Evolutionary conservation across 192 early-diverging fungal genomes (phyloP).

Genomic region (Coemansia sp.): DNA sequence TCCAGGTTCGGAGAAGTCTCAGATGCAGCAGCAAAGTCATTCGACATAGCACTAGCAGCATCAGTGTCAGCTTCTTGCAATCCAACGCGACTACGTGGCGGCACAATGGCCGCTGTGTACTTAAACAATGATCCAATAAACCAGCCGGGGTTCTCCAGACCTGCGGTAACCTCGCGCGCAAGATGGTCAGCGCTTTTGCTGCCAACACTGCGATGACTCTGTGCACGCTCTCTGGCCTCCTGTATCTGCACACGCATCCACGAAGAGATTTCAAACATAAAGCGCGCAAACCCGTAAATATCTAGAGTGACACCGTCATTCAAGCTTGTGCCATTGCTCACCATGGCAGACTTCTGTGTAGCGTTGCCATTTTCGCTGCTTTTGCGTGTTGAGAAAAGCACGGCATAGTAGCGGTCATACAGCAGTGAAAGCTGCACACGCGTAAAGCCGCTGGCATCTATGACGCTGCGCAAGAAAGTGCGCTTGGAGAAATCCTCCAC

Average conservation of each 20-base stretch:
- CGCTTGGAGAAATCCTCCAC: constrained; percentile 92
- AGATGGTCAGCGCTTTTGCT: constrained; percentile 32
- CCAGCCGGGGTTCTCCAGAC: constrained; percentile 52
- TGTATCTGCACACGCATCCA: constrained; percentile 61
- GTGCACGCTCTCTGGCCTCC: constrained; percentile 42
- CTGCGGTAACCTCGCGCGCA: constrained; percentile 25
- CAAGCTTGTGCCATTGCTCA: constrained; percentile 13
- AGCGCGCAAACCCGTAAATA: constrained; percentile 71
- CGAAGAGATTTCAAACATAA: constrained; percentile 66
- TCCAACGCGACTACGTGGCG: constrained; percentile 29
- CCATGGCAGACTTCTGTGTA: constrained; percentile 8
- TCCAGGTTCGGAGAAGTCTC: not conserved
- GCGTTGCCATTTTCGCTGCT: not conserved
- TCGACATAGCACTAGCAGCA: constrained; percentile 17
- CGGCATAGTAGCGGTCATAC: constrained; percentile 87
- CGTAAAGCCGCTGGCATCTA: constrained; percentile 71
- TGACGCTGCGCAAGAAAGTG: constrained; percentile 78
- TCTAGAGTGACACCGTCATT: constrained; percentile 57
- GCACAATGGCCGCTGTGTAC: constrained; percentile 32
- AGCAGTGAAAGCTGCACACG: constrained; percentile 83
- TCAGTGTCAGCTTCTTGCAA: constrained; percentile 15
- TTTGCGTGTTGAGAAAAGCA: constrained; percentile 61
- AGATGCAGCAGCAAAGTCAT: not conserved
- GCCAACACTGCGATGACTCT: constrained; percentile 39
- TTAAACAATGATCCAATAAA: constrained; percentile 48